phyloP scores from a whole-genome alignment of 1,284 basidiomycete genomes.

The Ceratobasidium sp. region DNA sequence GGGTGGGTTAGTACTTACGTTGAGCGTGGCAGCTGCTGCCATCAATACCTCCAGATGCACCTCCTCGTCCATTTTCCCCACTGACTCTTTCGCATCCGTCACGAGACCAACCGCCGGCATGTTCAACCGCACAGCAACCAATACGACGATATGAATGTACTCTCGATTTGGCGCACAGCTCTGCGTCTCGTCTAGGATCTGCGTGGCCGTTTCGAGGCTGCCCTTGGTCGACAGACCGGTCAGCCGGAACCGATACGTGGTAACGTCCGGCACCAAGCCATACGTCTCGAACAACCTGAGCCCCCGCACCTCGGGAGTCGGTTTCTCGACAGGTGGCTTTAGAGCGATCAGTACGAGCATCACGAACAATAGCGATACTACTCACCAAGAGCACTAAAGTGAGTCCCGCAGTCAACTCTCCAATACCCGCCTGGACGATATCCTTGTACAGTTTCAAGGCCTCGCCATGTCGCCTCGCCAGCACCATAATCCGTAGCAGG shows the following conservation, averaged over 20 bases:
- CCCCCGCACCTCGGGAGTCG: constrained; percentile 55
- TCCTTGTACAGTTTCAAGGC: constrained; percentile 79
- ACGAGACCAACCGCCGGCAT: constrained; percentile 32
- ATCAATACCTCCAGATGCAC: constrained; percentile 70
- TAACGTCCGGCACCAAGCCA: constrained; percentile 50
- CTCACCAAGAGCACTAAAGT: constrained; percentile 71
- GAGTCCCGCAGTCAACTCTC: constrained; percentile 68
- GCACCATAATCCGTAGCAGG: constrained; percentile 62
- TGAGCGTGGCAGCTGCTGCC: constrained; percentile 66
- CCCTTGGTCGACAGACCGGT: neutral
- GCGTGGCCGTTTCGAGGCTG: constrained; percentile 20
- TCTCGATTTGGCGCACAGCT: constrained; percentile 59
- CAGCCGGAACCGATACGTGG: constrained; percentile 48
- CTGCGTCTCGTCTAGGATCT: constrained; percentile 60
- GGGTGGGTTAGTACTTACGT: constrained; percentile 64
- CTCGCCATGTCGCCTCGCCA: constrained; percentile 58
- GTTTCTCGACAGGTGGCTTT: constrained; percentile 47
- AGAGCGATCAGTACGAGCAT: neutral
- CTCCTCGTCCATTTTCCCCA: constrained; percentile 63
- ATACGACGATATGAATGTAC: constrained; percentile 16
- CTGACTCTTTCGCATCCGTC: constrained; percentile 55
- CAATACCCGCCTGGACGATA: constrained; percentile 67
- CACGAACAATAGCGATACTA: constrained; percentile 38
- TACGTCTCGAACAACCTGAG: constrained; percentile 52
- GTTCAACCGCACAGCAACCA: constrained; percentile 11